A percentile compares a stretch with the other conserved stretches of the same genome.
phyloP scores from a whole-genome alignment of 345 rosid genomes.

The Mercurialis annua region DNA sequence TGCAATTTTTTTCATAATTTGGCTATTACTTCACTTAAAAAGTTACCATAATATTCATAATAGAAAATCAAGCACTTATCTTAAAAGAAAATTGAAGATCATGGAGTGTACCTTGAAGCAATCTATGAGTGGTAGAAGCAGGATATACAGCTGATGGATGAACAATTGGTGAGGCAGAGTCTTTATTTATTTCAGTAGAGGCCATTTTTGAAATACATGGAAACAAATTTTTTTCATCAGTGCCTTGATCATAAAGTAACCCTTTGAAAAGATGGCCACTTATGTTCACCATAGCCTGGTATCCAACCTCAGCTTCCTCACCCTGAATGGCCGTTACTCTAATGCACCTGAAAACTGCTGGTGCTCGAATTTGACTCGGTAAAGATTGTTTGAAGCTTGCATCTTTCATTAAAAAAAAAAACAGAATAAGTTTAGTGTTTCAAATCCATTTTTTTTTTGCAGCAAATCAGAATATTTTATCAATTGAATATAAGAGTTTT shows the following conservation, averaged over 20 bases:
- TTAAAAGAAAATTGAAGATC: neutral
- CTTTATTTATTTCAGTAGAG: slow-evolving; percentile 22
- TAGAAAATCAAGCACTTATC: neutral
- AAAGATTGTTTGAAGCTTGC: slow-evolving; percentile 41
- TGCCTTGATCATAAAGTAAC: slow-evolving; percentile 59
- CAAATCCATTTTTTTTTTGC: neutral
- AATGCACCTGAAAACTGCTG: slow-evolving; percentile 45
- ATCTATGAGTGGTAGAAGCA: slow-evolving; percentile 31
- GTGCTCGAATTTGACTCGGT: slow-evolving; percentile 38
- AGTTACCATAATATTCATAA: neutral
- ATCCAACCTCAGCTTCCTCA: slow-evolving; percentile 38
- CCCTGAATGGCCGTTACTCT: slow-evolving; percentile 38
- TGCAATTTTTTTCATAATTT: neutral
- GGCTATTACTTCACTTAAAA: neutral
- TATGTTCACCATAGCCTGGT: slow-evolving; percentile 45
- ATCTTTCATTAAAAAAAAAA: slow-evolving; percentile 22
- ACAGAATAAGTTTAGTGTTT: neutral
- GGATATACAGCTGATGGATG: slow-evolving; percentile 24
- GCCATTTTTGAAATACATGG: slow-evolving; percentile 35
- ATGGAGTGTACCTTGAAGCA: slow-evolving; percentile 28
- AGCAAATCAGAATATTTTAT: neutral
- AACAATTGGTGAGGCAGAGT: slow-evolving; percentile 33
- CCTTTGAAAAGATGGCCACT: slow-evolving; percentile 56
- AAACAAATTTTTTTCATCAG: slow-evolving; percentile 43
- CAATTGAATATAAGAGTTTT: neutral